Conservation (phyloP, 1,139 yeast species). For the Candida sojae region DNA sequence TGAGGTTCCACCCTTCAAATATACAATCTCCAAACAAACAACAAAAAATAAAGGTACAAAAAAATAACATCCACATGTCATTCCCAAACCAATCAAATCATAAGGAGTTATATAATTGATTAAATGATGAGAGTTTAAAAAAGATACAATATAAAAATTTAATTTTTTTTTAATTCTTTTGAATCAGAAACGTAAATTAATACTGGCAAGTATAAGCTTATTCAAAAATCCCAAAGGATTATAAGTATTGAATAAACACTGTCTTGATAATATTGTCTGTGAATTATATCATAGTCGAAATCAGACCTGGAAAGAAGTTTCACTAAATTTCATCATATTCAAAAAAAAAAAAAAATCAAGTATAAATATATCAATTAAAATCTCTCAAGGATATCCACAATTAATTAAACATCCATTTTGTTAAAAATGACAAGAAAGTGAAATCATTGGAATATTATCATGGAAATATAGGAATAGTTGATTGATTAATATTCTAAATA, state of each 20-base stretch:
- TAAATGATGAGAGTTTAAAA: too few species aligned
- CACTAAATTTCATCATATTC: conserved; percentile 58
- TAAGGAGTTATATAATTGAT: too few species aligned
- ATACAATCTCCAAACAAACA: neutral
- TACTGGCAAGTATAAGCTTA: conserved; percentile 85
- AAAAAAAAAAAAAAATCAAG: neutral
- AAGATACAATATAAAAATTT: too few species aligned
- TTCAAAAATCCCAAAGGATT: conserved; percentile 17
- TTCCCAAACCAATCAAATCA: neutral
- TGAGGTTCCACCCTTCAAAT: too few species aligned
- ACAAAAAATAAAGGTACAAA: neutral
- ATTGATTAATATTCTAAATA: conserved; percentile 4
- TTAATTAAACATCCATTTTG: too few species aligned
- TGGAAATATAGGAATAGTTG: neutral
- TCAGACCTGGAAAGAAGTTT: conserved; percentile 80
- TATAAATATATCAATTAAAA: too few species aligned
- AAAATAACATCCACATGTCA: neutral
- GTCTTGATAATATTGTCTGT: conserved; percentile 62
- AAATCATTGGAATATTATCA: neutral
- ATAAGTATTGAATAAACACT: conserved; percentile 29
- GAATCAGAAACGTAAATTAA: conserved; percentile 64
- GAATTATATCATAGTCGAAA: conserved; percentile 70
- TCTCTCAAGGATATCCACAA: too few species aligned
- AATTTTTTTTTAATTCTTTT: conserved; percentile 5
- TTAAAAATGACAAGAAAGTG: neutral